Percentiles rank a stretch among this genome's conserved stretches.
Evolutionary conservation across 1,139 yeast species (phyloP).

Genomic region (Scheffersomyces insectosa): DNA sequence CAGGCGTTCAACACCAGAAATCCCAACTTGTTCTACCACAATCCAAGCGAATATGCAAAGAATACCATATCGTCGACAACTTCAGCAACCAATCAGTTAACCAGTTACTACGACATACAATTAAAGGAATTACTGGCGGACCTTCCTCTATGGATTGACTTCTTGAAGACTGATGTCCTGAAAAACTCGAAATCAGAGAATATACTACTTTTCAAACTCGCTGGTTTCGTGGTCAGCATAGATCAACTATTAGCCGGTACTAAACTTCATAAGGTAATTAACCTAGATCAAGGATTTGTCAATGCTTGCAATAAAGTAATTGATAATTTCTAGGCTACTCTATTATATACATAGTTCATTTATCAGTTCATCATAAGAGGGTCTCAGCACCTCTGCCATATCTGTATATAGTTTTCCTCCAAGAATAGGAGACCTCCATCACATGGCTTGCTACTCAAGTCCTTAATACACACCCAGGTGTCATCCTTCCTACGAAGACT

Average conservation of each 20-base stretch:
- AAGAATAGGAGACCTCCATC: slow-evolving; percentile 63
- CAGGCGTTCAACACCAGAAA: slow-evolving; percentile 11
- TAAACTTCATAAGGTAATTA: slow-evolving; percentile 5
- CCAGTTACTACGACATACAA: slow-evolving; percentile 5
- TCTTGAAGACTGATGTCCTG: neutral
- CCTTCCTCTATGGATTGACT: slow-evolving; percentile 6
- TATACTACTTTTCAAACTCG: slow-evolving; percentile 13
- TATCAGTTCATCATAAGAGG: neutral
- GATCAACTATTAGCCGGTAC: slow-evolving; percentile 10
- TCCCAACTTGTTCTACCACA: slow-evolving; percentile 10
- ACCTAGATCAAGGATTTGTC: slow-evolving; percentile 6
- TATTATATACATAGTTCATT: slow-evolving; percentile 1
- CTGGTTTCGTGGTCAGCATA: slow-evolving; percentile 11
- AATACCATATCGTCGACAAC: neutral
- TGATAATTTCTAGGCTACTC: slow-evolving; percentile 4
- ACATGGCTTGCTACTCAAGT: slow-evolving; percentile 45
- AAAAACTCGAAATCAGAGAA: slow-evolving; percentile 2
- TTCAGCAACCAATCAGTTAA: slow-evolving; percentile 1
- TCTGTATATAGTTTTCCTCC: slow-evolving; percentile 63
- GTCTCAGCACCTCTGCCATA: slow-evolving; percentile 52
- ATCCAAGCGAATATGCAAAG: slow-evolving; percentile 1
- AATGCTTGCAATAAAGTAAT: slow-evolving; percentile 5
- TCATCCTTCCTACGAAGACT: slow-evolving; percentile 43
- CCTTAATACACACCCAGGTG: slow-evolving; percentile 61
- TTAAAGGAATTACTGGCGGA: slow-evolving; percentile 4